Conservation (phyloP, 2,329 filamentous ascomycete genomes). For the Diplodia seriata region DNA sequence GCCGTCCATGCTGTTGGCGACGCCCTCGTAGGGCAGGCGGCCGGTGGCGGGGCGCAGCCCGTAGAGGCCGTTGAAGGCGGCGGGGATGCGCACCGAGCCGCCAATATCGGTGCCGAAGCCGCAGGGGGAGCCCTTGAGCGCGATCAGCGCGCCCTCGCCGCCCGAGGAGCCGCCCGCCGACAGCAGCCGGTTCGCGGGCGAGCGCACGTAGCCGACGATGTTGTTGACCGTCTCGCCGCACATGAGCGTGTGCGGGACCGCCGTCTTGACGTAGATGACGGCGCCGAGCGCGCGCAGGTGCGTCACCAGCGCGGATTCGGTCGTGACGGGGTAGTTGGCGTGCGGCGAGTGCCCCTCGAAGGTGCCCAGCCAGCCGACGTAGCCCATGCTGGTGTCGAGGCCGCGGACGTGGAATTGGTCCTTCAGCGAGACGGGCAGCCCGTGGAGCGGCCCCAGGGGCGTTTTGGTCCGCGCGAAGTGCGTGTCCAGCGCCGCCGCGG, state of each 20-base stretch:
- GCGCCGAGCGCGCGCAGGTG: conserved; percentile 63
- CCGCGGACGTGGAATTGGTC: conserved; percentile 58
- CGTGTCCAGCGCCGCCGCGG: conserved; percentile 52
- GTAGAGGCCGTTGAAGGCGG: conserved; percentile 66
- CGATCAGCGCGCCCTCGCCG: conserved; percentile 64
- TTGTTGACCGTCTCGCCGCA: conserved; percentile 67
- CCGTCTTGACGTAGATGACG: conserved; percentile 63
- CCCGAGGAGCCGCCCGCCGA: conserved; percentile 65
- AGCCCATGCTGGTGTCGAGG: conserved; percentile 62
- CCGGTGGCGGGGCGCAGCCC: conserved; percentile 63
- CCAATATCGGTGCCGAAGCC: conserved; percentile 67
- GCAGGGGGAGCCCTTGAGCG: conserved; percentile 59
- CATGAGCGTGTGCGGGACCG: conserved; percentile 64
- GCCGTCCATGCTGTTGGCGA: conserved; percentile 68
- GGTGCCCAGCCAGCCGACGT: conserved; percentile 69
- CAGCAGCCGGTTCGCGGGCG: conserved; percentile 63
- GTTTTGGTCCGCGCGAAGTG: conserved; percentile 47
- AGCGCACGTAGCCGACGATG: conserved; percentile 64
- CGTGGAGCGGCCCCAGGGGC: conserved; percentile 56
- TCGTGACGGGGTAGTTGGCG: conserved; percentile 57
- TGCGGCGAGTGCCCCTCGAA: conserved; percentile 62
- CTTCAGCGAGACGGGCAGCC: conserved; percentile 57
- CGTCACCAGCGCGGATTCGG: conserved; percentile 64
- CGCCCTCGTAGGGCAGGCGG: conserved; percentile 54
- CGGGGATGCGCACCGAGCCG: conserved; percentile 64